Evolutionary conservation across 805 yeast species (phyloP), one percentile per base, ranked within the genome.

Genomic region (Huiozyma naganishii): DNA sequence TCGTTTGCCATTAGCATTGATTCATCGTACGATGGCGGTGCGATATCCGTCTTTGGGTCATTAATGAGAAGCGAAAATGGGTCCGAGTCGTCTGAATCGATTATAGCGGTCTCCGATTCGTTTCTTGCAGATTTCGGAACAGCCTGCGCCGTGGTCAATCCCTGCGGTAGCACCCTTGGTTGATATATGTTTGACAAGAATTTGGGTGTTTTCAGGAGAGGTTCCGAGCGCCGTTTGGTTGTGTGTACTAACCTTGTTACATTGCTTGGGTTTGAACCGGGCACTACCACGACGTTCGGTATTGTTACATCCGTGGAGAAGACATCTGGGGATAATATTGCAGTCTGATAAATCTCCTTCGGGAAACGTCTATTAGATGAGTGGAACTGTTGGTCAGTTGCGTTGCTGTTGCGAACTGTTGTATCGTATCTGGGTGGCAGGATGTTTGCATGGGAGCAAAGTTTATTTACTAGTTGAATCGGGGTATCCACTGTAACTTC

Each of bases 401-500:
- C n/a, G 10, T 35, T 28, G 23, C 33, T 27, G 29, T 33, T 9
- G 11, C 10, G 12, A 28, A 35, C 43, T 9, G 11, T 30, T 30
- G 9, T 11, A 11, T 43, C 76, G 55, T 83, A 83, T 6, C 84
- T 80, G 4, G 94, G 94, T 40, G 83, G 64, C 34, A 83, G 59
- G 0, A 90, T 83, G 53, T 83, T 82, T 7, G 84, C 83, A 61
- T 81, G 90, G 2, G 86, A 83, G 49, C 95, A 86, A 37, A 75
- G 65, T 6, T 80, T 77, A 38, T 88, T 79, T 41, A 89, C 66
- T 5, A 90, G 68, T 52, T 83, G 90, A 48, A 92, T 77, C 5
- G 98, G 98, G 4, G 96, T 83, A 63, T 90, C 97, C 45, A 90
- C 89, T 45, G 85, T 79, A 36, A 90, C 82, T 65, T 92, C 97